Base-by-base conservation (phyloP, 2,329 filamentous ascomycete genomes). In the Aspergillus sp. region DNA sequence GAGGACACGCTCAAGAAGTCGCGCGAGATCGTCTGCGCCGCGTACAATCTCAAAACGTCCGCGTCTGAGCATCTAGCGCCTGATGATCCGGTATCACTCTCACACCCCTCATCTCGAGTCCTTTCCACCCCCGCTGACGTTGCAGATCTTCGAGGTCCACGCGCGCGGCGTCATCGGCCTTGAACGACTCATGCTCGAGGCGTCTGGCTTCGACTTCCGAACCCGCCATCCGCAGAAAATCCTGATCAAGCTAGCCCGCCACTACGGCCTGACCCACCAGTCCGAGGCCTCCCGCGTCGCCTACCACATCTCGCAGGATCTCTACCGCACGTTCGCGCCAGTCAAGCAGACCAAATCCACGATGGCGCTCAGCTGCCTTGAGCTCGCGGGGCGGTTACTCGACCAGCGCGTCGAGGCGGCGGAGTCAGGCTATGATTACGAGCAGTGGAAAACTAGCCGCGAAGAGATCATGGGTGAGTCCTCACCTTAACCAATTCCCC, bases 1-100 rank as follows among this genome's bases (percentile, higher is more conserved):
- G 91, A 98, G 60, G 91, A 98, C 58, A 98, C 91, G 0, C 74
- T 95, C 45, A 98, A 98, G 64, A 96, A 96, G 66, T 93, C 86
- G 3, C 78, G 76, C 36, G 91, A 98, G 42, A 93, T 98, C 40
- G 69, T 96, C 11, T 93, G 86, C 37, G 86, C 88, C 1, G 81
- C 85, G 15, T 86, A 89, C 61, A 95, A 94, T 52, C 66, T 93
- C 24, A 91, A 86, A 61, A 74, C 68, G 61, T 53, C 74, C 49
- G 45, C 80, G 62, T 57, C 82, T 59, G 71, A 86, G 60, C 60
- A 82, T 57, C 56, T 80, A 24, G 81, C 81, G 12, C 75, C 83
- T 3, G 89, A 96, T 58, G 86, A 95, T 59, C 80, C 81, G 56
- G 83, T 88, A 63, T 38, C 71, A 51, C 27, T 26, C 17, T 26